Evolutionary conservation across 768 basidiomycete genomes (phyloP).

Genomic region (Mycena metata): DNA sequence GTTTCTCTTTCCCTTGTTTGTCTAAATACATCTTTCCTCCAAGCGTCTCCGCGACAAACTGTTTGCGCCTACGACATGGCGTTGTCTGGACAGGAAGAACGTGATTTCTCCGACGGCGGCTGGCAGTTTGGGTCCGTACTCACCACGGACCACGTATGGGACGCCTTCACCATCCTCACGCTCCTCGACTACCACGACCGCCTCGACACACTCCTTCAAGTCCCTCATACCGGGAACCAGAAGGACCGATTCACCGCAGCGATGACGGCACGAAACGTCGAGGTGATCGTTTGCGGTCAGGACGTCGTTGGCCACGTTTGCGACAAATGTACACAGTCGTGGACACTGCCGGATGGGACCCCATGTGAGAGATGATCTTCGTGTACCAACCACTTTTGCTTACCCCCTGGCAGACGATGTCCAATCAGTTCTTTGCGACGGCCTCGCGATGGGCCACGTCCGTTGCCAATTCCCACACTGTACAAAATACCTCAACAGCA

Average conservation of each 20-base stretch:
- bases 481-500: slow-evolving; percentile 26
- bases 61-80: slow-evolving; percentile 37
- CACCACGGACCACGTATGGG: slow-evolving; percentile 48
- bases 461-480: slow-evolving; percentile 32
- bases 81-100: slow-evolving; percentile 26
- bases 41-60: slow-evolving; percentile 39
- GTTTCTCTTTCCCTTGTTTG: no score
- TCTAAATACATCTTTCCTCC: not conserved
- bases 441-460: slow-evolving; percentile 32
- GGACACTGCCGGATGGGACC: slow-evolving; percentile 1
- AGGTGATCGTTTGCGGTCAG: slow-evolving; percentile 7
- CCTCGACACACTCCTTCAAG: no score
- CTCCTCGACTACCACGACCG: slow-evolving; percentile 44
- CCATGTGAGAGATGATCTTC: not conserved
- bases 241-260: slow-evolving; percentile 17
- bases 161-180: slow-evolving; percentile 44
- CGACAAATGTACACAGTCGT: slow-evolving; percentile 13
- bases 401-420: slow-evolving; percentile 16
- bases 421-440: slow-evolving; percentile 34
- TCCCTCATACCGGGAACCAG: no score
- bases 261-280: slow-evolving; percentile 7
- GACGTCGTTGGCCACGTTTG: slow-evolving; percentile 8
- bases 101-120: slow-evolving; percentile 20
- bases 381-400: not conserved
- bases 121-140: slow-evolving; percentile 41